Evolutionary conservation across 2,329 filamentous ascomycete genomes (phyloP).

Genomic region (Aspergillus floridensis): DNA sequence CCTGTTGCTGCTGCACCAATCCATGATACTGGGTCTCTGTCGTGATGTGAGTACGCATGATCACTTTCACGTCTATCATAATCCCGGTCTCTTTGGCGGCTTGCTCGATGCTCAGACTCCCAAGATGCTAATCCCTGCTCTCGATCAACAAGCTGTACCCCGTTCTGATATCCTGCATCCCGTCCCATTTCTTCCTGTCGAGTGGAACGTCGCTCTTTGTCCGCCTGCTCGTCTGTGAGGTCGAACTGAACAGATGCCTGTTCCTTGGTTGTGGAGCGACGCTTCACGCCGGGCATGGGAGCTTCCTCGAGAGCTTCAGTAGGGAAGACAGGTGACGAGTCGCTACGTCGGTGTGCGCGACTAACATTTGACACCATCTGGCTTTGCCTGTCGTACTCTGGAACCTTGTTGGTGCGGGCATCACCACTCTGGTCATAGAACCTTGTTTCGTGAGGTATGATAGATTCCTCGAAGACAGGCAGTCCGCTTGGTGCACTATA

Average conservation of each 20-base stretch:
- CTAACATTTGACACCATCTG: conserved; percentile 5
- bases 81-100: conserved; percentile 24
- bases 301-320: conserved; percentile 28
- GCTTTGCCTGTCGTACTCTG: conserved; percentile 10
- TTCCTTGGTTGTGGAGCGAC: conserved; percentile 36
- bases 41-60: conserved; percentile 19
- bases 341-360: conserved; percentile 38
- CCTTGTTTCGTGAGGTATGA: conserved; percentile 18
- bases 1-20: conserved; percentile 47
- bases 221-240: conserved; percentile 55
- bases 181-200: conserved; percentile 24
- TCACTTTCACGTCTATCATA: conserved; percentile 8
- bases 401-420: conserved; percentile 10
- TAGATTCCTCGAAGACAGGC: conserved; percentile 10
- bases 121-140: conserved; percentile 25
- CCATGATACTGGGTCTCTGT: conserved; percentile 33
- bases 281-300: conserved; percentile 27
- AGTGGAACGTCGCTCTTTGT: conserved; percentile 44
- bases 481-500: conserved; percentile 45
- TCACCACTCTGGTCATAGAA: conserved; percentile 15
- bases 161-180: conserved; percentile 20
- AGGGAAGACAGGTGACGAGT: conserved; percentile 47
- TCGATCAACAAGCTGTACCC: conserved; percentile 28
- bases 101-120: conserved; percentile 17
- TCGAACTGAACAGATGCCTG: conserved; percentile 56